These are phyloP conservation scores for Sordariomycetes sp. DNA, from an alignment of 2,329 filamentous ascomycete species.

Conservation along the genomic window DNA sequence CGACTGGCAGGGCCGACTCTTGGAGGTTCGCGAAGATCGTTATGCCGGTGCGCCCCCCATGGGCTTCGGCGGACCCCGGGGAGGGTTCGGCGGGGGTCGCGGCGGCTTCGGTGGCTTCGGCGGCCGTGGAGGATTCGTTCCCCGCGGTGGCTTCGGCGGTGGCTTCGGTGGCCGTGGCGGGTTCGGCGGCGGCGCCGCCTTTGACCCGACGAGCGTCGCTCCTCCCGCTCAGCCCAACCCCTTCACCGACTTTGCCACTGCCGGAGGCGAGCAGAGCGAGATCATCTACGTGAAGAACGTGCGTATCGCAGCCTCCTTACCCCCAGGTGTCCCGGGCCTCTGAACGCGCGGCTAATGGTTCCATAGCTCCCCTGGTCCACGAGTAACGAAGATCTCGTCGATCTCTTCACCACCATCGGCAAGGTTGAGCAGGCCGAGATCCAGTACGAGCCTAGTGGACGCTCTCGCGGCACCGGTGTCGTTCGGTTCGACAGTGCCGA, in stretches of 20 bases:
- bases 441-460: constrained; percentile 92
- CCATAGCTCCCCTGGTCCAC: constrained; percentile 90
- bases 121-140: constrained; percentile 31
- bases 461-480: constrained; percentile 91
- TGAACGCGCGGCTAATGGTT: background rate
- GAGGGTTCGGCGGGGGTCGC: constrained; percentile 20
- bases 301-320: constrained; percentile 26
- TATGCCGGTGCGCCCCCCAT: constrained; percentile 52
- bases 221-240: constrained; percentile 57
- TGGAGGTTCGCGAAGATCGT: constrained; percentile 93
- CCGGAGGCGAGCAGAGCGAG: constrained; percentile 70
- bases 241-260: constrained; percentile 85
- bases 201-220: constrained; percentile 31
- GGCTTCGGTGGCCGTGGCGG: constrained; percentile 16
- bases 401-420: constrained; percentile 94
- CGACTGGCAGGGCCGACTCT: constrained; percentile 87
- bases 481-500: constrained; percentile 77
- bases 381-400: constrained; percentile 92
- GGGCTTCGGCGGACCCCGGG: constrained; percentile 44
- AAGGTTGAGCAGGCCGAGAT: constrained; percentile 99
- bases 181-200: constrained; percentile 22
- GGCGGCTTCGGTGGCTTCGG: constrained; percentile 36
- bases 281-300: constrained; percentile 95
- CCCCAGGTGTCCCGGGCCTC: background rate
- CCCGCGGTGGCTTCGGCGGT: constrained; percentile 22